Conservation (phyloP, 441 rosid species). For the Corymbia citriodora region DNA sequence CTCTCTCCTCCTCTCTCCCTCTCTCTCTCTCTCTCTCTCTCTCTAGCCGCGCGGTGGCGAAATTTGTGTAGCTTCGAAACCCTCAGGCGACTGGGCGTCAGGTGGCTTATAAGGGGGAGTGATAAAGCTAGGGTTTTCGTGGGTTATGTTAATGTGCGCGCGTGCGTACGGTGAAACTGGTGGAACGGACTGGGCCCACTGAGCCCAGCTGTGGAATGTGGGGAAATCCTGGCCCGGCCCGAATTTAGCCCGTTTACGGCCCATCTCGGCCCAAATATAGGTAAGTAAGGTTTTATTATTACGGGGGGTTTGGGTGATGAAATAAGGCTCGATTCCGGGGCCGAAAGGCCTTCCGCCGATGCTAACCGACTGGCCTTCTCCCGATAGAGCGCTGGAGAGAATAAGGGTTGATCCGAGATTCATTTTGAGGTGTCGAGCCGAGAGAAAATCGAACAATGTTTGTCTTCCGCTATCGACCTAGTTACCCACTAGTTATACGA, state of each 20-base stretch:
- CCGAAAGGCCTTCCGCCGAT: not conserved
- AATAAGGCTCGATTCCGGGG: not conserved
- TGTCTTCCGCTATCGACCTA: not conserved
- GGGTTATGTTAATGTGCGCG: not conserved
- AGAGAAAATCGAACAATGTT: not conserved
- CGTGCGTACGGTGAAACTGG: not conserved
- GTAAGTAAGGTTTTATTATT: not conserved
- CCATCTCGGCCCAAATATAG: not conserved
- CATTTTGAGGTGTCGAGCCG: not conserved
- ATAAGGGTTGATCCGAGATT: not conserved
- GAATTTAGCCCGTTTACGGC: not conserved
- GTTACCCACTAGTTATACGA: not conserved
- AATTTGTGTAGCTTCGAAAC: not conserved
- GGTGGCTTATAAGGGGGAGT: not conserved
- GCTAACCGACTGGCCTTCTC: not conserved
- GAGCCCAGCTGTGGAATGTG: not conserved
- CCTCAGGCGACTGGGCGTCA: not conserved
- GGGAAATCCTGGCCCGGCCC: not conserved
- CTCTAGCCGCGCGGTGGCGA: not conserved
- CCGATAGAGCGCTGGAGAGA: not conserved
- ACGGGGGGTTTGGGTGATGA: not conserved
- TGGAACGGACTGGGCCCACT: not conserved
- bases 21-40: not conserved
- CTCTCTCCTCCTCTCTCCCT: constrained; percentile 2
- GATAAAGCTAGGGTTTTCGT: constrained; percentile 13